Base-by-base conservation (phyloP, 2,329 filamentous ascomycete species). In the Claviceps sorghi region DNA sequence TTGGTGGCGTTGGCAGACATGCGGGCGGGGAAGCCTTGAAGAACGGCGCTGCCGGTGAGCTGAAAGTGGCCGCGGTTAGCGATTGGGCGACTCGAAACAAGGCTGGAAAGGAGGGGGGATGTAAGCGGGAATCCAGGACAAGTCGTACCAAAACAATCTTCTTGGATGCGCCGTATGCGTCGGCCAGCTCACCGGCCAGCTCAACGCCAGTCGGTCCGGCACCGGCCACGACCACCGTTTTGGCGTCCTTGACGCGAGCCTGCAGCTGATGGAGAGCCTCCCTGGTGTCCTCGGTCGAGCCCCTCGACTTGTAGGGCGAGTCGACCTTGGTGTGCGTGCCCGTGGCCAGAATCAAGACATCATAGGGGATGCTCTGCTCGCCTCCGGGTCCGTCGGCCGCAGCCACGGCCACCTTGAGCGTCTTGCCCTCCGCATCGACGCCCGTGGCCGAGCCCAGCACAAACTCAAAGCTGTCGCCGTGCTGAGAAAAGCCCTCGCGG, bases 341-440 rank as follows among this genome's bases (percentile, higher is more conserved):
- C 0, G 77, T 79, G 2, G 76, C 75, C 41, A 79, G 62, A 34
- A 80, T 68, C 8, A 80, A 67, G 29, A 78, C 71, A 59, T 77
- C 71, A 13, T 48, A 48, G 30, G 11, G 11, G 19, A 48, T 9
- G 32, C 13, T 48, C 11, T 22, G 21, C 32, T 48, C 45, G 30
- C 19, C 19, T n/a, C n/a, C 19, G 42, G 11, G 2, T 2, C n/a
- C 43, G 4, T 7, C 22, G 19, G 26, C 42, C 8, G 13, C 22
- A 8, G 43, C 26, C 4, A 29, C 15, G 4, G 45, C 3, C 2
- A 60, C 78, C 80, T 49, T 64, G 46, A 76, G 67, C 4, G 64
- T 64, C 53, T 67, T 69, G 34, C 58, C 59, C 3, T 62, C 50
- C 2, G 59, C 38, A 29, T 68, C 60, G 49, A 74, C 63, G 4